These are phyloP conservation scores for Prunella vulgaris DNA, from an alignment of 257 asterid genomes.

Conservation along the genomic window DNA sequence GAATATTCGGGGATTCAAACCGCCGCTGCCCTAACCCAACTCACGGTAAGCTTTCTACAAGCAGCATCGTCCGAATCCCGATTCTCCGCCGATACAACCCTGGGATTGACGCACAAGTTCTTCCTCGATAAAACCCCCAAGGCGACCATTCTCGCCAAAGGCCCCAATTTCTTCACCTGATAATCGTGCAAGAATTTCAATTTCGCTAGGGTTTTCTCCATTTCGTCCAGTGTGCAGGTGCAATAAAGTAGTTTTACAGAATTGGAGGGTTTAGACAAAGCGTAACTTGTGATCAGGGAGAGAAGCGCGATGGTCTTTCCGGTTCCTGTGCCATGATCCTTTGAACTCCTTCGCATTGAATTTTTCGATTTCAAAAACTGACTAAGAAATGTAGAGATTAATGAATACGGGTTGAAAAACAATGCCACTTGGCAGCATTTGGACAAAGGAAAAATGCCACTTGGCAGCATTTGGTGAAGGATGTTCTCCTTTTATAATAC, in stretches of 20 bases:
- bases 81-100: conserved; percentile 85
- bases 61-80: conserved; percentile 95
- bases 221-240: conserved; percentile 96
- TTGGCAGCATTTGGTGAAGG: too few species aligned
- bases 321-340: conserved; percentile 93
- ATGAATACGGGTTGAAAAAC: too few species aligned
- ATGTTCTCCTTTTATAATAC: too few species aligned
- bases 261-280: conserved; percentile 65
- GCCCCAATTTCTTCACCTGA: conserved; percentile 68
- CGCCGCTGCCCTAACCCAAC: conserved; percentile 85
- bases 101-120: conserved; percentile 83
- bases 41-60: conserved; percentile 88
- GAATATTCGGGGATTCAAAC: conserved; percentile 65
- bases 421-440: too few species aligned
- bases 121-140: conserved; percentile 88
- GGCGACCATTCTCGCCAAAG: conserved; percentile 64
- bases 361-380: too few species aligned
- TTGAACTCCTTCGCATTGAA: too few species aligned
- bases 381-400: too few species aligned
- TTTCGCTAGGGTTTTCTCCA: conserved; percentile 96
- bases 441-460: too few species aligned
- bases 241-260: conserved; percentile 78
- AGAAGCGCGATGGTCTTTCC: conserved; percentile 91
- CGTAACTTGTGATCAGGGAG: conserved; percentile 83
- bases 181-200: conserved; percentile 68